These are phyloP conservation scores for Verbena officinalis DNA, from an alignment of 257 asterid species.

Conservation along the genomic window DNA sequence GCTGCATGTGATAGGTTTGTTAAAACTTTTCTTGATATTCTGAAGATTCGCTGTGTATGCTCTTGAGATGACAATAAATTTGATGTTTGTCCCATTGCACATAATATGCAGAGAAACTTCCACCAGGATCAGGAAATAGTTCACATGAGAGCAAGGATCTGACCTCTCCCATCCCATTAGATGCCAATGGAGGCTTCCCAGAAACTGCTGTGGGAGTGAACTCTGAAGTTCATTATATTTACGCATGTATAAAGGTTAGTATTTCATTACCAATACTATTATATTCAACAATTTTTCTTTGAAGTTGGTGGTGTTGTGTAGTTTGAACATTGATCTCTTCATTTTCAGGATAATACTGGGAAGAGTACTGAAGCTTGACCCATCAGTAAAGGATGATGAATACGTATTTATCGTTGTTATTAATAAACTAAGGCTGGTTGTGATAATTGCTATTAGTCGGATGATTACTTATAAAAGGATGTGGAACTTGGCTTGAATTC, in stretches of 20 bases:
- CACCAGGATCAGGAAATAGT: constrained; percentile 43
- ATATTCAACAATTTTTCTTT: not conserved
- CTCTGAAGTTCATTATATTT: constrained; percentile 64
- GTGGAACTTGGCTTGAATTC: constrained; percentile 45
- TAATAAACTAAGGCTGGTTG: too few relatives aligned
- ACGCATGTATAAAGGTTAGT: constrained; percentile 72
- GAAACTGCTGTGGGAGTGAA: constrained; percentile 48
- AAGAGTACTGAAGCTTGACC: too few relatives aligned
- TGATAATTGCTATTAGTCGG: too few relatives aligned
- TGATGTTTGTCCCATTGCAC: too few relatives aligned
- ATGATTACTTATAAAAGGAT: too few relatives aligned
- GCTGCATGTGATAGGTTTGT: constrained; percentile 71
- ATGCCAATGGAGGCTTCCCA: constrained; percentile 40
- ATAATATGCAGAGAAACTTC: constrained; percentile 50
- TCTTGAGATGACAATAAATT: not conserved
- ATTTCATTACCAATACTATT: not conserved
- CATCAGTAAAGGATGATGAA: too few relatives aligned
- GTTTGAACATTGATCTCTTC: not conserved
- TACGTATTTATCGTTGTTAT: too few relatives aligned
- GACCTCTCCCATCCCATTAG: constrained; percentile 55
- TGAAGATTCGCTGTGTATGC: constrained; percentile 12
- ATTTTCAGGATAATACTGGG: constrained; percentile 31
- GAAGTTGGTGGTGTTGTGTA: not conserved
- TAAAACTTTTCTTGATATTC: not conserved
- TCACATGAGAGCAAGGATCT: constrained; percentile 44